Evolutionary conservation across 768 basidiomycete genomes (phyloP).

Genomic region (Trametes cingulata): DNA sequence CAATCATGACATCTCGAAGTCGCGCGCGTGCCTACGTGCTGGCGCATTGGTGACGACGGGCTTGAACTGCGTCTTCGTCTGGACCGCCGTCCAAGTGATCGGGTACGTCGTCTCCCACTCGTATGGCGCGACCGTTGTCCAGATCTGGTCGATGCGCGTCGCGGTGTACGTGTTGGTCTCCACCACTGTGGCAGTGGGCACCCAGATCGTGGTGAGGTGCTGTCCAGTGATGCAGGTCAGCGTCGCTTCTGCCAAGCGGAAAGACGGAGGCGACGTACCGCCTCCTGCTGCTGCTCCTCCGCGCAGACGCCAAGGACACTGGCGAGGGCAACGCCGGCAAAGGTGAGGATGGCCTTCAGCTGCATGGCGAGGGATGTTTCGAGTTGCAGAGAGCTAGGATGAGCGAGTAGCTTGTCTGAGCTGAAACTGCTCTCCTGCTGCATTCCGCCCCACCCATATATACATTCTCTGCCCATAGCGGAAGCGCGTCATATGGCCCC

Average conservation of each 20-base stretch:
- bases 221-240: not conserved
- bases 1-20: constrained; percentile 14
- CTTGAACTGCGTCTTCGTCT: constrained; percentile 16
- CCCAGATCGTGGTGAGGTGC: constrained; percentile 18
- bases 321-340: constrained; percentile 12
- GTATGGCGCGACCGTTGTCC: constrained; percentile 17
- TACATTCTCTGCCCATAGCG: not conserved
- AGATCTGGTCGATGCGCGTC: constrained; percentile 20
- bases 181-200: constrained; percentile 16
- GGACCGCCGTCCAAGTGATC: constrained; percentile 12
- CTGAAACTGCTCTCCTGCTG: constrained; percentile 1
- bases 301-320: constrained; percentile 10
- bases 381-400: constrained; percentile 4
- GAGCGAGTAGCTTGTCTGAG: constrained; percentile 6
- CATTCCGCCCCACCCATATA: constrained; percentile 9
- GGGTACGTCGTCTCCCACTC: constrained; percentile 19
- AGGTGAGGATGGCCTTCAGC: constrained; percentile 12
- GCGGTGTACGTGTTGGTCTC: constrained; percentile 18
- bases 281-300: constrained; percentile 6
- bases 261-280: not conserved
- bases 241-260: not conserved
- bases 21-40: constrained; percentile 15
- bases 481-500: constrained; percentile 18
- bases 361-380: constrained; percentile 10
- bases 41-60: constrained; percentile 10